A percentile compares a stretch with the other conserved stretches of the same genome.
Conservation (phyloP, 169 alveolate genomes). For the Eimeria tenella region DNA sequence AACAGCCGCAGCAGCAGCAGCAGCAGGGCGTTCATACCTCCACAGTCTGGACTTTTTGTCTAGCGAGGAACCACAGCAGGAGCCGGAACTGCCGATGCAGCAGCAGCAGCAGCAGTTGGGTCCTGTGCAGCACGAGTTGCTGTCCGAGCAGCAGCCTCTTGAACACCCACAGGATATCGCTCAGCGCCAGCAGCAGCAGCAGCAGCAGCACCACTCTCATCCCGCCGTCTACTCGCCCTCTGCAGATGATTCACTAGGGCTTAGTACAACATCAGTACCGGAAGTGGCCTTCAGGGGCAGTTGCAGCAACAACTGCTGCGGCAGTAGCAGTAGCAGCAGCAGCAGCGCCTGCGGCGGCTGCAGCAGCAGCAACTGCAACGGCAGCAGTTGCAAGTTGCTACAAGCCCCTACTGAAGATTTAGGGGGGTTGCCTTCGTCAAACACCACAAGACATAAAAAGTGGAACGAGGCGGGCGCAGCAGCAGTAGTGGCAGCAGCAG, state of each 20-base stretch:
- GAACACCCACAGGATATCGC: not conserved
- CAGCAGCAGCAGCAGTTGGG: not conserved
- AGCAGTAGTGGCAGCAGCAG: not conserved
- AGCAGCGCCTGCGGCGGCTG: not conserved
- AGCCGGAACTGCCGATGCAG: not conserved
- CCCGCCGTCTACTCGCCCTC: too few species aligned
- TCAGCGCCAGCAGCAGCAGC: too few species aligned
- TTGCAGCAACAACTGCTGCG: not conserved
- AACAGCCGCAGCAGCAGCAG: not conserved
- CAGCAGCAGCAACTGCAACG: not conserved
- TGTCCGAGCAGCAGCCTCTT: not conserved
- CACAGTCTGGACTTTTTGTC: not conserved
- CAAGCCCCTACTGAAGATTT: too few species aligned
- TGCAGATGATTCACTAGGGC: too few species aligned
- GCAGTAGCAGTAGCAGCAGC: not conserved
- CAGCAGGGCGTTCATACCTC: not conserved
- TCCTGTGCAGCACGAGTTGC: not conserved
- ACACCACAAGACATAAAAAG: too few species aligned
- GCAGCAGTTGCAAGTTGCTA: too few species aligned
- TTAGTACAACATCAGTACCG: too few species aligned
- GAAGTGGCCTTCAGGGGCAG: too few species aligned
- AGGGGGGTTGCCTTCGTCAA: too few species aligned
- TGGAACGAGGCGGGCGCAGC: too few species aligned
- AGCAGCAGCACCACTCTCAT: too few species aligned
- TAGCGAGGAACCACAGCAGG: slow-evolving; percentile 6